Evolutionary conservation across 192 early-diverging fungal genomes (phyloP).

Genomic region (Piromyces finnis): DNA sequence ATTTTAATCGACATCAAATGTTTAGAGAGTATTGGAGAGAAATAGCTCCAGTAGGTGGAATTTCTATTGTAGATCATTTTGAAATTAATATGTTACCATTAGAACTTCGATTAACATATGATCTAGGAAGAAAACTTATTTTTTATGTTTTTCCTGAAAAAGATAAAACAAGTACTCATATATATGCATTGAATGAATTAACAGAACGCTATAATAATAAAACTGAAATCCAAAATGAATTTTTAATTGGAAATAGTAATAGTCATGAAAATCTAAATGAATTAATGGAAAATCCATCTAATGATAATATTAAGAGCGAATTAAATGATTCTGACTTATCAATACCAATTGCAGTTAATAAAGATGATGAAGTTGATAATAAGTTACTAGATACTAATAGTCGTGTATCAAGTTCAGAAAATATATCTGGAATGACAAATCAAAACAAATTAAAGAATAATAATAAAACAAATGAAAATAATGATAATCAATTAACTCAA

Average conservation of each 20-base stretch:
- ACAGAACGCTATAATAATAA: background rate
- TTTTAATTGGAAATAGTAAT: background rate
- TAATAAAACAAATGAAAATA: slow-evolving; percentile 25
- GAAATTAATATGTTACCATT: slow-evolving; percentile 74
- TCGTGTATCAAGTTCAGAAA: background rate
- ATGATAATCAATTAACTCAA: slow-evolving; percentile 37
- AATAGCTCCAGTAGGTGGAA: slow-evolving; percentile 81
- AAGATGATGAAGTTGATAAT: background rate
- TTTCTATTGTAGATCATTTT: slow-evolving; percentile 75
- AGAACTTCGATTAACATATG: slow-evolving; percentile 58
- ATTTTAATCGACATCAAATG: slow-evolving; percentile 61
- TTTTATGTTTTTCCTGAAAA: slow-evolving; percentile 64
- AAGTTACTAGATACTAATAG: background rate
- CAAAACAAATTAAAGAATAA: background rate
- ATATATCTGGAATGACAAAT: background rate
- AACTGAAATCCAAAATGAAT: background rate
- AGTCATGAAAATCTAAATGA: background rate
- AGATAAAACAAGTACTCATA: slow-evolving; percentile 1
- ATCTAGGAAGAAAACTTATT: slow-evolving; percentile 58
- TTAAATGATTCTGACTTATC: slow-evolving; percentile 11
- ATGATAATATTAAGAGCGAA: slow-evolving; percentile 10
- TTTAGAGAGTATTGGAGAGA: slow-evolving; percentile 60
- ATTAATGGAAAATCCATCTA: slow-evolving; percentile 3
- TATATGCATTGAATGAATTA: background rate
- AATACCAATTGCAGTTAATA: slow-evolving; percentile 9